Percentiles rank a stretch among this genome's conserved stretches.
These are phyloP conservation scores for Ascochyta clinopodiicola DNA, from an alignment of 2,329 filamentous ascomycete genomes.

Conservation along the genomic window DNA sequence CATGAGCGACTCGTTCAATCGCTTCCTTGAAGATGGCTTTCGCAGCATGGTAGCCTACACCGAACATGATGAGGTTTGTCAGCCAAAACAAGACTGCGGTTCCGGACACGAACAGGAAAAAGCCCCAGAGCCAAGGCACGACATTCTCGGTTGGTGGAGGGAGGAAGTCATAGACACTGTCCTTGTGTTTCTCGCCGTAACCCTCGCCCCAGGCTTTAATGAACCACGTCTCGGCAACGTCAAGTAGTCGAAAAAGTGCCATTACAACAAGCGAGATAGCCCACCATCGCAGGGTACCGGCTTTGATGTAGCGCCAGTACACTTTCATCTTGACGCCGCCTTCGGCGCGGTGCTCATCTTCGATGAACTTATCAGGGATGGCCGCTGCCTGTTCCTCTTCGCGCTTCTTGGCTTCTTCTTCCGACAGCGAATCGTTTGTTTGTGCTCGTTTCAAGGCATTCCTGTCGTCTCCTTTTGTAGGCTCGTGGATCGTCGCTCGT, in stretches of 20 bases:
- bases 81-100: conserved; percentile 56
- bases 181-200: conserved; percentile 57
- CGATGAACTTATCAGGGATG: conserved; percentile 76
- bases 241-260: conserved; percentile 66
- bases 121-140: conserved; percentile 74
- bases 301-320: conserved; percentile 86
- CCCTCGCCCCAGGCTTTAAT: conserved; percentile 87
- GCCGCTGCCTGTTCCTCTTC: conserved; percentile 56
- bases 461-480: conserved; percentile 53
- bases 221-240: conserved; percentile 77
- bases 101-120: conserved; percentile 64
- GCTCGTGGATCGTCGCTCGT: conserved; percentile 53
- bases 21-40: conserved; percentile 76
- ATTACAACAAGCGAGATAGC: conserved; percentile 67
- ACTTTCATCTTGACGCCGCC: conserved; percentile 77
- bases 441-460: conserved; percentile 51
- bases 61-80: conserved; percentile 71
- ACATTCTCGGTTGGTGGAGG: conserved; percentile 73
- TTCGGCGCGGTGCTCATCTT: conserved; percentile 76
- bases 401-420: conserved; percentile 45
- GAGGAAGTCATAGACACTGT: conserved; percentile 54
- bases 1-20: conserved; percentile 74
- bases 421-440: conserved; percentile 46
- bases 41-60: conserved; percentile 81
- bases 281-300: conserved; percentile 80